Evolutionary conservation across 257 asterid genomes (phyloP).

Genomic region (Forsythia viridissima): DNA sequence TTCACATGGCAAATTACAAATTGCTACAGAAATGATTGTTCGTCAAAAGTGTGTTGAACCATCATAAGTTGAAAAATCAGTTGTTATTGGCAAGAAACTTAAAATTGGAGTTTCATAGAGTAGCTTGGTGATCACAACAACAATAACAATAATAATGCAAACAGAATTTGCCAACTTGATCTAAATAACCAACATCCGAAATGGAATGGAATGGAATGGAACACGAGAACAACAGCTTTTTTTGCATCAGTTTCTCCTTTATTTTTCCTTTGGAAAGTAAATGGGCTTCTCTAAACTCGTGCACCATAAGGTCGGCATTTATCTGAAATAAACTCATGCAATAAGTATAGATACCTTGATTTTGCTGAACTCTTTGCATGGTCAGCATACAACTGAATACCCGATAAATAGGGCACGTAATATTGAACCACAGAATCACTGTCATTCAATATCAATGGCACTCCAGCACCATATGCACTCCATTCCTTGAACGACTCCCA

Average conservation of each 20-base stretch:
- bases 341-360: constrained; percentile 54
- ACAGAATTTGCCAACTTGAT: background rate
- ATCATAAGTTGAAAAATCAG: background rate
- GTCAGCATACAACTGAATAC: constrained; percentile 78
- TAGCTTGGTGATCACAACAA: background rate
- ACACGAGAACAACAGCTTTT: background rate
- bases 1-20: background rate
- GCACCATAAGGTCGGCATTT: background rate
- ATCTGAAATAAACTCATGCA: constrained; percentile 1
- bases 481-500: constrained; percentile 96
- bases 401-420: constrained; percentile 92
- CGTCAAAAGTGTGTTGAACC: background rate
- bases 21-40: background rate
- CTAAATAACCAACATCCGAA: background rate
- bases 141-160: background rate
- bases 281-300: background rate
- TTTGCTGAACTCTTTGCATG: constrained; percentile 58
- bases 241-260: background rate
- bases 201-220: background rate
- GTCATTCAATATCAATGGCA: constrained; percentile 82
- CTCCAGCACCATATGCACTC: constrained; percentile 99
- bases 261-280: background rate
- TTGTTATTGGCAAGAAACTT: background rate
- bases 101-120: background rate
- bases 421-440: constrained; percentile 73